Percentiles rank a stretch among this genome's conserved stretches.
Conservation (phyloP, 2,329 filamentous ascomycete species). For the Colletotrichum scovillei region DNA sequence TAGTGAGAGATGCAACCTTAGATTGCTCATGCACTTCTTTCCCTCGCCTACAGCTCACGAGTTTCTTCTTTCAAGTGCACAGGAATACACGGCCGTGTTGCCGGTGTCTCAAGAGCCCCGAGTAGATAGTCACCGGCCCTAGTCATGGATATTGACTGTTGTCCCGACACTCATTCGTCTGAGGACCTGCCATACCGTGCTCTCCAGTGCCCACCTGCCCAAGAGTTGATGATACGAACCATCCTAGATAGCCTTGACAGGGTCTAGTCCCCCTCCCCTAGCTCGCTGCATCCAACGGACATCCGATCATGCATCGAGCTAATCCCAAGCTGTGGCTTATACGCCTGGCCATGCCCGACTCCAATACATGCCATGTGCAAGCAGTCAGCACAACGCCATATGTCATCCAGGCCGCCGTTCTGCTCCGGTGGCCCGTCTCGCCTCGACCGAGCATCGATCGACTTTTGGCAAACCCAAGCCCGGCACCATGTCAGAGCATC, state of each 20-base stretch:
- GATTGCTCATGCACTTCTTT: background rate
- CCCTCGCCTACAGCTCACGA: background rate
- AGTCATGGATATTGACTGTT: background rate
- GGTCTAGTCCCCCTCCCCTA: constrained; percentile 7
- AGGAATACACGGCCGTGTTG: background rate
- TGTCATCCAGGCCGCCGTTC: constrained; percentile 21
- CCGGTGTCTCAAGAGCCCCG: constrained; percentile 9
- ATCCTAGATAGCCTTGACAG: constrained; percentile 17
- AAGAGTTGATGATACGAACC: background rate
- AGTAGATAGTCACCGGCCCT: background rate
- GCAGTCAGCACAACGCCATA: constrained; percentile 25
- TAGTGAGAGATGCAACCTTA: background rate
- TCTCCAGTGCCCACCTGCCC: background rate
- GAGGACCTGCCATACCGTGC: constrained; percentile 4
- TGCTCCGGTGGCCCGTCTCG: constrained; percentile 7
- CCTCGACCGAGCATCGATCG: constrained; percentile 16
- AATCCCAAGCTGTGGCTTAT: constrained; percentile 19
- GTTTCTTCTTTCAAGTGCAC: background rate
- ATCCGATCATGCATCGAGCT: constrained; percentile 25
- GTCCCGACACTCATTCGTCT: constrained; percentile 13
- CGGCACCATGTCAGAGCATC: constrained; percentile 27
- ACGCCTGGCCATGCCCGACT: constrained; percentile 18
- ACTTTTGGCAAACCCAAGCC: constrained; percentile 7
- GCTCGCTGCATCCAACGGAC: constrained; percentile 27
- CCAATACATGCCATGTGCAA: constrained; percentile 25